These are phyloP conservation scores for Lentinula raphanica DNA, from an alignment of 768 basidiomycete genomes.

Conservation along the genomic window DNA sequence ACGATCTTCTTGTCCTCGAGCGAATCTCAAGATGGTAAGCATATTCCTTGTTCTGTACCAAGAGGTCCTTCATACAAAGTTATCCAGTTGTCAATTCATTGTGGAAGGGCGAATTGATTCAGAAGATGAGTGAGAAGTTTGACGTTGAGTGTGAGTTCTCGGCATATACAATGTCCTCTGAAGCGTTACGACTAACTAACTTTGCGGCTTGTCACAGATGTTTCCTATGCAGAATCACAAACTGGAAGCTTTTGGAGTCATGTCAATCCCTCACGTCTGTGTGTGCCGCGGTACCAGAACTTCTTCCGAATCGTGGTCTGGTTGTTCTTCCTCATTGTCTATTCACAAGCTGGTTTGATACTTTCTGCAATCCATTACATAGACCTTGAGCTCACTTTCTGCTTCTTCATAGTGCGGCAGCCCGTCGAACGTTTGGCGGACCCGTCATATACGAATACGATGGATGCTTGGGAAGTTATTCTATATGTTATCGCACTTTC, in stretches of 20 bases:
- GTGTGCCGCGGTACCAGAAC: conserved; percentile 86
- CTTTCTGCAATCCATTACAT: not conserved
- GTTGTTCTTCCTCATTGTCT: conserved; percentile 72
- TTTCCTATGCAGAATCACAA: conserved; percentile 55
- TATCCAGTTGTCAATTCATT: conserved; percentile 67
- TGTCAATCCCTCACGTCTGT: conserved; percentile 70
- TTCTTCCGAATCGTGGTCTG: conserved; percentile 72
- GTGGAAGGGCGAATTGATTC: conserved; percentile 81
- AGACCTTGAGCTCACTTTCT: conserved; percentile 3
- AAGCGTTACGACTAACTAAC: not conserved
- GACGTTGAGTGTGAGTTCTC: conserved; percentile 67
- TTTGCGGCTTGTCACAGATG: conserved; percentile 41
- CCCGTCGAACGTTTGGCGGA: conserved; percentile 65
- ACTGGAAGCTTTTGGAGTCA: conserved; percentile 60
- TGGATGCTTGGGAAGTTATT: conserved; percentile 77
- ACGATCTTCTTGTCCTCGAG: conserved; percentile 80
- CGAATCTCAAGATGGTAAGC: conserved; percentile 76
- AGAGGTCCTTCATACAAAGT: not conserved
- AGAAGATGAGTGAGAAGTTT: conserved; percentile 66
- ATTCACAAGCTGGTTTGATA: conserved; percentile 74
- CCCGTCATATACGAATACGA: conserved; percentile 36
- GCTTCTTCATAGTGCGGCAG: conserved; percentile 52
- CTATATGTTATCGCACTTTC: conserved; percentile 77
- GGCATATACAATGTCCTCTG: no score
- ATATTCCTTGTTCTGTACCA: not conserved